Evolutionary conservation across 306 rosid species (phyloP), one percentile per base, ranked within the genome.

Genomic region (Acmispon strigosus): DNA sequence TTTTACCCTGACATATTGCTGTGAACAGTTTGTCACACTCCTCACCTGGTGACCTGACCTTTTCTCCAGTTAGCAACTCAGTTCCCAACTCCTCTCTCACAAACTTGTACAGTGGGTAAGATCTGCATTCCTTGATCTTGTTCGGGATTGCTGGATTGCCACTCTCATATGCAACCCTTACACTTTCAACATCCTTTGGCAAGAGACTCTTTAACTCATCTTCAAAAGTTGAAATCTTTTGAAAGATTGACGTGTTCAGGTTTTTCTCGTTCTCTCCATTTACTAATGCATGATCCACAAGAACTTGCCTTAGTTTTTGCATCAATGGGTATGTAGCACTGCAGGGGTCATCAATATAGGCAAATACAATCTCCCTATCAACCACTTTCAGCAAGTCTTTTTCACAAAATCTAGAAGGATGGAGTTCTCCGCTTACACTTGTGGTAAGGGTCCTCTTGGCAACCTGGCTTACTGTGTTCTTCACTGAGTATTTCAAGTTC

Each of bases 301-400:
- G 90, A 12, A 85, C 90, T 54, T 86, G 88, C 62, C 96, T 86
- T 0, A 92, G 78, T 24, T 85, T 89, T 16, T 89, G 98, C 92
- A 83, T 82, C 78, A 92, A 77, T 0, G 98, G 98, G 65, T 92
- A 92, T 4, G 87, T 80, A 0, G 89, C 90, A 13, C 84, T 81
- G 85, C 98, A 92, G 2, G 96, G 84, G 14, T 83, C 98, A n/a
- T 92, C 98, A 0, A 84, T 78, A 12, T 92, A 92, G 39, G 96
- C 62, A 29, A 86, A 92, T 0, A 86, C 79, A 10, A 81, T 29
- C 48, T 92, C 98, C 66, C 96, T 80, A 4, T 92, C 96, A 6
- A 89, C 95, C 42, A 92, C 98, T 27, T 86, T 83, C 12, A 92
- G 72, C 11, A 92, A 67, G 69, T 92, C 98, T 47, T 87, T 89